Evolutionary conservation across 208 protist species (phyloP).

Genomic region (Vickermania spadyakhi): DNA sequence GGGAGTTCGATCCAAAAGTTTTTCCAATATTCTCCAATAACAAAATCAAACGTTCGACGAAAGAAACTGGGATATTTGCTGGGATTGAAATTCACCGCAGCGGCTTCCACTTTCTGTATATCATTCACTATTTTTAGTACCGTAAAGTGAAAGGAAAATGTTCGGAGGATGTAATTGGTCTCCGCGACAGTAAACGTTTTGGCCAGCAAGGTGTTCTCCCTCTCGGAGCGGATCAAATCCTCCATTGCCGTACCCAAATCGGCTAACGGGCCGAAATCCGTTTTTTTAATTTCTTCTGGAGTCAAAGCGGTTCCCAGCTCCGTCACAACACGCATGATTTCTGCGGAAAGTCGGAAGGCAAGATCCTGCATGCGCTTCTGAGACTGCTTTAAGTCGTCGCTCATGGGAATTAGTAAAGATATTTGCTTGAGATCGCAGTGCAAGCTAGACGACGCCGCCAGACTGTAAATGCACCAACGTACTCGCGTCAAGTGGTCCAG

Average conservation of each 20-base stretch:
- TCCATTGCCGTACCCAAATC: constrained; percentile 15
- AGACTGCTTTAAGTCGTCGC: constrained; percentile 12
- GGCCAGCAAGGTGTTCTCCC: constrained; percentile 21
- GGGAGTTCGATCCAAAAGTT: constrained; percentile 61
- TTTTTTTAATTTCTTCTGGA: constrained; percentile 24
- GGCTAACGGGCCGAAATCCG: constrained; percentile 24
- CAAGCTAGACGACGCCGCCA: constrained; percentile 20
- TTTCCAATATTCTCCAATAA: constrained; percentile 47
- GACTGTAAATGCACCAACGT: constrained; percentile 26
- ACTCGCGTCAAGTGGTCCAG: constrained; percentile 20
- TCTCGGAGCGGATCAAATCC: constrained; percentile 23
- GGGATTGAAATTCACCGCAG: constrained; percentile 39
- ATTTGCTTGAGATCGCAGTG: constrained; percentile 12
- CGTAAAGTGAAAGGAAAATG: constrained; percentile 24
- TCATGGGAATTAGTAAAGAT: constrained; percentile 6
- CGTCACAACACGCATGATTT: constrained; percentile 33
- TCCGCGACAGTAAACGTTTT: constrained; percentile 19
- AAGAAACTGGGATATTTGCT: constrained; percentile 30
- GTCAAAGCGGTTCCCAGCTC: constrained; percentile 17
- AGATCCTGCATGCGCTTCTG: constrained; percentile 20
- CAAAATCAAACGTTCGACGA: constrained; percentile 38
- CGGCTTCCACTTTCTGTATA: constrained; percentile 29
- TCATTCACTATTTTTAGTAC: constrained; percentile 39
- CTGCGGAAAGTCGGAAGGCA: constrained; percentile 24
- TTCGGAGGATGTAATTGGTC: constrained; percentile 24